phyloP scores from a whole-genome alignment of 2,329 filamentous ascomycete species.

The Lachnellula suecica region DNA sequence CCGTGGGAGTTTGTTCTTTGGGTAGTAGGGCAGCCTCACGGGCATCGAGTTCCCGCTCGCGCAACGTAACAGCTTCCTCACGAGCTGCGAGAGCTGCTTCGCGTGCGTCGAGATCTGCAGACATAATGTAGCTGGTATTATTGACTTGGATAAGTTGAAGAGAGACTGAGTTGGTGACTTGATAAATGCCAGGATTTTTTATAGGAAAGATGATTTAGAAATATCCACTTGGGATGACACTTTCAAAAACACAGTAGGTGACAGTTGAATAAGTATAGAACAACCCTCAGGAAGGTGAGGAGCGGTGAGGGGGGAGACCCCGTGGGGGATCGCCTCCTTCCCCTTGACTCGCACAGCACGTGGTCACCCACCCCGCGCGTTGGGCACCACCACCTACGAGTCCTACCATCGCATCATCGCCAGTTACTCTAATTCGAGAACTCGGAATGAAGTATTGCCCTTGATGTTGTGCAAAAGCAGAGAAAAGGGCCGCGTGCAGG shows the following conservation, averaged over 20 bases:
- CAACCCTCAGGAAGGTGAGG: background rate
- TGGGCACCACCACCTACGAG: conserved; percentile 7
- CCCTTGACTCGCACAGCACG: background rate
- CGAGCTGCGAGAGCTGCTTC: conserved; percentile 8
- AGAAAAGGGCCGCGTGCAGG: background rate
- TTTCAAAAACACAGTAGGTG: background rate
- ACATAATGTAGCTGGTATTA: conserved; percentile 1
- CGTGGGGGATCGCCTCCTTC: background rate
- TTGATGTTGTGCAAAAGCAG: background rate
- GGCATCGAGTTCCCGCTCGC: conserved; percentile 3
- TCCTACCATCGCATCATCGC: background rate
- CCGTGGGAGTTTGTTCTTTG: background rate
- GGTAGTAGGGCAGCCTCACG: conserved; percentile 4
- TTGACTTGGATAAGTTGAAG: background rate
- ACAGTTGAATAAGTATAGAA: background rate
- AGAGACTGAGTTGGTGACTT: background rate
- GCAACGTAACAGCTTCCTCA: conserved; percentile 1
- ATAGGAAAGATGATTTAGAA: background rate
- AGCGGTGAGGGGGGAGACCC: background rate
- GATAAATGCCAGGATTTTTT: no score
- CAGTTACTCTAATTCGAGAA: conserved; percentile 1
- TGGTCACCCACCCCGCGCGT: conserved; percentile 3
- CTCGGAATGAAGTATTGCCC: background rate
- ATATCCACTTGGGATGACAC: background rate
- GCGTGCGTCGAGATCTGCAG: conserved; percentile 9